These are phyloP conservation scores for Metarhizium robertsii DNA, from an alignment of 2,329 filamentous ascomycete genomes.

Conservation along the genomic window DNA sequence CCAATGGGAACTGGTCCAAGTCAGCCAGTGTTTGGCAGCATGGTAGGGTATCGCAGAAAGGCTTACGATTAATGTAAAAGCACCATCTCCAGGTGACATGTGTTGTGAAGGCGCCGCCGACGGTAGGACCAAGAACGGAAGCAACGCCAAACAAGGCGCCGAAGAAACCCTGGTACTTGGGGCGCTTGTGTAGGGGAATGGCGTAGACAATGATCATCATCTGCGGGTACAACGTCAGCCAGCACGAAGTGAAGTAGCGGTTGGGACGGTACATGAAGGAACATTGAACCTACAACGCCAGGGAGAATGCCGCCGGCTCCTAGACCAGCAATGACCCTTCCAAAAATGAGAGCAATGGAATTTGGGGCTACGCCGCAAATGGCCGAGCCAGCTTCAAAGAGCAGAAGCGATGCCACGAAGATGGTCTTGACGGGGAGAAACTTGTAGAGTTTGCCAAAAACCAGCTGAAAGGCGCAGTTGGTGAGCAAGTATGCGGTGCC, in stretches of 20 bases:
- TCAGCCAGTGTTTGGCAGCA: not conserved
- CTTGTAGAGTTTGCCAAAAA: constrained; percentile 21
- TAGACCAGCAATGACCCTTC: constrained; percentile 39
- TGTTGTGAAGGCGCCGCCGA: constrained; percentile 18
- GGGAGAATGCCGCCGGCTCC: constrained; percentile 43
- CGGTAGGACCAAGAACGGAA: constrained; percentile 11
- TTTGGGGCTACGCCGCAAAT: constrained; percentile 23
- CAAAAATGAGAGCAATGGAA: constrained; percentile 38
- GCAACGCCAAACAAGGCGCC: constrained; percentile 32
- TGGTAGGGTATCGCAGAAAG: not conserved
- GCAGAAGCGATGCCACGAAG: constrained; percentile 10
- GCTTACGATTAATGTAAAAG: constrained; percentile 20
- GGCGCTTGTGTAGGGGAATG: constrained; percentile 21
- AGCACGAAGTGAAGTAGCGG: constrained; percentile 35
- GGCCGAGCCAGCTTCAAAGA: constrained; percentile 18
- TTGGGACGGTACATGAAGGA: constrained; percentile 12
- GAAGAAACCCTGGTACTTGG: constrained; percentile 16
- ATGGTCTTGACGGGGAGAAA: constrained; percentile 15
- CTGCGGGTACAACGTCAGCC: not conserved
- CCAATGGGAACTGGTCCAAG: constrained; percentile 18
- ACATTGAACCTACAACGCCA: constrained; percentile 20
- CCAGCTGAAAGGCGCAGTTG: constrained; percentile 19
- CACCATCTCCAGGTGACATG: constrained; percentile 22
- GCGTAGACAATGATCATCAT: constrained; percentile 6
- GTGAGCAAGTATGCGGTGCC: constrained; percentile 19